Evolutionary conservation across 257 asterid species (phyloP).

Genomic region (Gentiana macrophylla): DNA sequence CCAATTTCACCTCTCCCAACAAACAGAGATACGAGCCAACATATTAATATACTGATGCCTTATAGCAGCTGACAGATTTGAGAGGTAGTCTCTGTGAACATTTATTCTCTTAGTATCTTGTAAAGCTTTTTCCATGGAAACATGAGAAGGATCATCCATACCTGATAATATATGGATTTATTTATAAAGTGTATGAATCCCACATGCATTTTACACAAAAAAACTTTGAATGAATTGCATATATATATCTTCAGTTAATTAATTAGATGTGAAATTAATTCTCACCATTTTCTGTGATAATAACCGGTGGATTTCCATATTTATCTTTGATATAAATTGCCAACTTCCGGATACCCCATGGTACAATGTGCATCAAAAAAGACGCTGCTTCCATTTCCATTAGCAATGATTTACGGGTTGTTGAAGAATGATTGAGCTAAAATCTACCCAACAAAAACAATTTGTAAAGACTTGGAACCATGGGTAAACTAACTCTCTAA

Average conservation of each 20-base stretch:
- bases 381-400: conserved; percentile 47
- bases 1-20: too few relatives aligned
- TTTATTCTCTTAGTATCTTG: conserved; percentile 58
- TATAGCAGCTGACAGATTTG: conserved; percentile 76
- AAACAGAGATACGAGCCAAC: too few relatives aligned
- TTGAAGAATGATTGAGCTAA: too few relatives aligned
- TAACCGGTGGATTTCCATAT: conserved; percentile 63
- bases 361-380: conserved; percentile 63
- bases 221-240: too few relatives aligned
- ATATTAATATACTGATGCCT: conserved; percentile 19
- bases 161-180: conserved; percentile 26
- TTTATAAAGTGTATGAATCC: too few relatives aligned
- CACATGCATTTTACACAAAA: too few relatives aligned
- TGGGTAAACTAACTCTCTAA: too few relatives aligned
- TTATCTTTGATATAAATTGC: conserved; percentile 50
- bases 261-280: neutral
- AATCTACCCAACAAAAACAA: too few relatives aligned
- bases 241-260: too few relatives aligned
- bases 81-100: conserved; percentile 65
- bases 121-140: conserved; percentile 29
- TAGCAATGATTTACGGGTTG: too few relatives aligned
- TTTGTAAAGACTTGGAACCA: too few relatives aligned
- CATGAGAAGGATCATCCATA: conserved; percentile 61
- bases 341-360: conserved; percentile 78
- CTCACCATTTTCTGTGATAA: conserved; percentile 78